Evolutionary conservation across 495 filamentous ascomycete genomes (phyloP), one percentile per base, ranked within the genome.

Genomic region (Daldinia decipiens): DNA sequence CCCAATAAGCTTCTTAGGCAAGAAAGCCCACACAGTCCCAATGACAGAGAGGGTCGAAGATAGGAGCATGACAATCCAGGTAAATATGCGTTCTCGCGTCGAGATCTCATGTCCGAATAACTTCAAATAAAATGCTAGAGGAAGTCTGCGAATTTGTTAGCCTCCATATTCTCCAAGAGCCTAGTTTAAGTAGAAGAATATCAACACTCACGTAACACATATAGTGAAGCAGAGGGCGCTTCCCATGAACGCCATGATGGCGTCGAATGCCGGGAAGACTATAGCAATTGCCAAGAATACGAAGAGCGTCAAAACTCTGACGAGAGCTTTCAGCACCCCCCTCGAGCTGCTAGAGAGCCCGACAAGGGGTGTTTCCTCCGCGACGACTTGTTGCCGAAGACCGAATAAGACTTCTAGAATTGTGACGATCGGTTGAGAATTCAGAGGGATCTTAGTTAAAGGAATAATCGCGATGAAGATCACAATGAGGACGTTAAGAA

Each of bases 221-320:
- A 98, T 95, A 12, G 91, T 91, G 77, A 97, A 97, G 76, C 94
- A 97, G 59, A 97, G 84, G n/a, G 92, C 91, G 31, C 88, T 90
- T 2, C 95, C 95, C 82, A 98, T 87, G 64, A 99, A 90, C 32
- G 92, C 91, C 94, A 98, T 97, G 74, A 99, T 94, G 60, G 88
- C 87, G 75, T 99, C 95, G 73, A 98, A 99, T 0, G 86, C 85
- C 13, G 95, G 95, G 74, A 97, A 92, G 6, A 95, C 74, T 47
- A 98, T 91, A 11, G 94, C 87, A 70, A 84, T 85, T 13, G 58
- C 68, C 47, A 84, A 64, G 40, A 84, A 82, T 6, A 77, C 58
- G 5, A 82, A 21, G n/a, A 84, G 64, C 8, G 79, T 79, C 17
- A 76, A 54, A 1, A 95, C 73, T 34, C 93, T 86, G 32, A 97